Conservation (phyloP, 345 rosid genomes). For the Lepidium didymum region DNA sequence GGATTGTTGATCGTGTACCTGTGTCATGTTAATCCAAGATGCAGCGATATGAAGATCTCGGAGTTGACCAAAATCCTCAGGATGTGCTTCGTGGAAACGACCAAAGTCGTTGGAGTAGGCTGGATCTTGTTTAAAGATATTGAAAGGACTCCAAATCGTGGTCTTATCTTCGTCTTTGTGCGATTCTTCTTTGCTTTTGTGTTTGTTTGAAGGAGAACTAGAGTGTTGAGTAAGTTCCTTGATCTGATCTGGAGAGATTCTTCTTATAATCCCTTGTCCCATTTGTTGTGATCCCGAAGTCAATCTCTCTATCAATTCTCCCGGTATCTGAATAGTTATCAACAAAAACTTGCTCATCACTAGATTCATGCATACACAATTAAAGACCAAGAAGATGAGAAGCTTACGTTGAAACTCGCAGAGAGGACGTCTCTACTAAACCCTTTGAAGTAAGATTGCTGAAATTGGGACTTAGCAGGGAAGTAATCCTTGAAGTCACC, state of each 20-base stretch:
- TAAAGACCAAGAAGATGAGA: neutral
- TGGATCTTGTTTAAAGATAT: constrained; percentile 24
- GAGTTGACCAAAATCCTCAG: constrained; percentile 33
- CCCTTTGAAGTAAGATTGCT: constrained; percentile 33
- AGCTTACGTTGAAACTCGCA: constrained; percentile 39
- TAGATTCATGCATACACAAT: neutral
- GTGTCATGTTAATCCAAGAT: constrained; percentile 26
- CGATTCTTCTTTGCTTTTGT: neutral
- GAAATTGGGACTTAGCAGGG: constrained; percentile 25
- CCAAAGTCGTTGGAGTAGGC: constrained; percentile 40
- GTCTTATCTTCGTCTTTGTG: neutral
- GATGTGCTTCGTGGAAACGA: constrained; percentile 35
- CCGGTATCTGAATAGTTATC: constrained; percentile 23
- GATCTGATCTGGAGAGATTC: constrained; percentile 26
- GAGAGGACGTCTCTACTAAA: constrained; percentile 38
- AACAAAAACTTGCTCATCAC: neutral
- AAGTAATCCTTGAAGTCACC: constrained; percentile 29
- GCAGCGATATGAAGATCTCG: constrained; percentile 26
- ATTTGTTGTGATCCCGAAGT: constrained; percentile 23
- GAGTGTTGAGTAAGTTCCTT: constrained; percentile 24
- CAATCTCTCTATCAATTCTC: constrained; percentile 32
- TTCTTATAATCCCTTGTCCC: constrained; percentile 22
- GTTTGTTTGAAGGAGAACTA: constrained; percentile 18
- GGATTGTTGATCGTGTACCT: constrained; percentile 15
- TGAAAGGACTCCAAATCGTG: constrained; percentile 26